Base-by-base conservation (phyloP, 345 rosid species). In the Lenwebbia sp. region DNA sequence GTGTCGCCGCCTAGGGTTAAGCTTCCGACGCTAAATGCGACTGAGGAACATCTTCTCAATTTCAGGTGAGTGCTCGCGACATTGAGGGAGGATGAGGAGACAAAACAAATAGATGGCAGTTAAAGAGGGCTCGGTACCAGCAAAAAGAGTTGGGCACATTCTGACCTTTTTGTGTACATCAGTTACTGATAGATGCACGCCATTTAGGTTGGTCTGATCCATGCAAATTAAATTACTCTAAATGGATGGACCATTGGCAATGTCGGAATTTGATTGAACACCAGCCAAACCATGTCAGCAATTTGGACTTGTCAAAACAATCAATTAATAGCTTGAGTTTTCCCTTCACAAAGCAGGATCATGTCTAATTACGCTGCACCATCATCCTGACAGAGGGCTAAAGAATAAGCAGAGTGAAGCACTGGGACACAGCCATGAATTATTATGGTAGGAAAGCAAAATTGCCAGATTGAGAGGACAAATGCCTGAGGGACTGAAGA, bases 11-110 rank as follows among this genome's bases (percentile, higher is more conserved):
- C 89, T 23, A 89, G 89, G 82, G 94, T 94, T 13, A 95, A 93
- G 90, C 98, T 95, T 85, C 99, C 96, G 8, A 86, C 86, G 1
- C 91, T 94, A 23, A 56, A 83, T 57, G 94, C 93, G 25, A 89
- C 91, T 2, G 84, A 90, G 47, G 88, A 89, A 33, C 91, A 92
- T 85, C 91, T 93, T 52, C 81, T 15, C 55, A 17, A 50, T 86
- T 60, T 75, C 41, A 65, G 22, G 50, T 4, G n/a, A 33, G 87
- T 47, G 55, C 86, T 51, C 1, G 41, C 3, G n/a, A 83, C 84
- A 54, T 12, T 21, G 41, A 40, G 47, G 58, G 60, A 25, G 60
- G 84, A 83, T 33, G 44, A 52, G 41, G 10, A 83, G 84, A 40
- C 57, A 13, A 17, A 53, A 5, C 15, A n/a, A 25, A 83, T 44